phyloP scores from a whole-genome alignment of 1,284 basidiomycete genomes.

The Ceratobasidium sp. region DNA sequence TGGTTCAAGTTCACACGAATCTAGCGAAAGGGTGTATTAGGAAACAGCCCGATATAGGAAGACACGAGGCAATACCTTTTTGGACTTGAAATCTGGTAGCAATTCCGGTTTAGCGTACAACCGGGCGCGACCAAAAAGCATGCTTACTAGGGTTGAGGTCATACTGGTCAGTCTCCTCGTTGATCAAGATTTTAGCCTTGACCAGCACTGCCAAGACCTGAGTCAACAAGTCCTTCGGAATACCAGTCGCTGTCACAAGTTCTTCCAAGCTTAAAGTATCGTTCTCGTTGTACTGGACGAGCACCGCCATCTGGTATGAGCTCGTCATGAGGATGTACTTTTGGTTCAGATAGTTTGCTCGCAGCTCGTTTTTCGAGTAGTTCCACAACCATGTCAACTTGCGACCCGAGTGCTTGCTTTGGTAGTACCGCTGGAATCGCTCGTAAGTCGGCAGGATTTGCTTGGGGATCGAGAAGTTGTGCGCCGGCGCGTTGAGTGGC shows the following conservation, averaged over 20 bases:
- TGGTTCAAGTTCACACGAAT: conserved; percentile 93
- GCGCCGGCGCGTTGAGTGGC: conserved; percentile 86
- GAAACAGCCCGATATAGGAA: conserved; percentile 45
- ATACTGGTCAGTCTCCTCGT: conserved; percentile 87
- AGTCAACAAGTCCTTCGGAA: conserved; percentile 84
- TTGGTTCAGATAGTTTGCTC: conserved; percentile 91
- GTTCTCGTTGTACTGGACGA: conserved; percentile 93
- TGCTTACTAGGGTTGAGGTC: conserved; percentile 90
- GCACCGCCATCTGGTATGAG: conserved; percentile 94
- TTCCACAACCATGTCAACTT: conserved; percentile 99
- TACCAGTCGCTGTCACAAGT: conserved; percentile 82
- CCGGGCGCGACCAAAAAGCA: not conserved
- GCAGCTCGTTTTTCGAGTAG: conserved; percentile 94
- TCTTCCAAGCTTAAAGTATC: conserved; percentile 87
- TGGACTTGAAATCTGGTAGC: conserved; percentile 87
- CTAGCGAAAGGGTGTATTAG: conserved; percentile 50
- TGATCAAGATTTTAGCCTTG: conserved; percentile 90
- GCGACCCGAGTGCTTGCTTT: conserved; percentile 92
- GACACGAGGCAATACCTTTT: conserved; percentile 67
- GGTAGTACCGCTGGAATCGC: conserved; percentile 93
- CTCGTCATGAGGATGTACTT: conserved; percentile 97
- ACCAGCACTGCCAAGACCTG: conserved; percentile 86
- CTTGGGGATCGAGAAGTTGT: conserved; percentile 89
- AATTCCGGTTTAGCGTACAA: not conserved
- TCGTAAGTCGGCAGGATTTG: conserved; percentile 91